These are phyloP conservation scores for Teunomyces panamensis DNA, from an alignment of 805 yeast species.

Conservation along the genomic window DNA sequence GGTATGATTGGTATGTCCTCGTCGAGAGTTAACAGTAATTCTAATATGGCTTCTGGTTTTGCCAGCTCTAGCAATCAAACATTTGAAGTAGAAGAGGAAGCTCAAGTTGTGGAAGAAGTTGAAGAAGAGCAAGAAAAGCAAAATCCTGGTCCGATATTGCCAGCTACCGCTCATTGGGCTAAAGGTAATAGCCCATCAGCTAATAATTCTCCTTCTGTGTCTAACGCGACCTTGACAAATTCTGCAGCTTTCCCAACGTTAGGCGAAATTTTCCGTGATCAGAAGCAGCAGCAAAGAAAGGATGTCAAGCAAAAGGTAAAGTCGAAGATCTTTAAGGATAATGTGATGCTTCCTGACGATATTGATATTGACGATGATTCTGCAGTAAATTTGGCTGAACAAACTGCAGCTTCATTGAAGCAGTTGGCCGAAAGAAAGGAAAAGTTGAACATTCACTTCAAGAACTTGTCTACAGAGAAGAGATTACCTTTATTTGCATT, in stretches of 20 bases:
- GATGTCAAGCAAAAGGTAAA: constrained; percentile 29
- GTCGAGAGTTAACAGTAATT: constrained; percentile 14
- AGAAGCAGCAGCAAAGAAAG: constrained; percentile 28
- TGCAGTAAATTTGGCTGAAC: constrained; percentile 48
- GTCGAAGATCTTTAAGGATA: constrained; percentile 28
- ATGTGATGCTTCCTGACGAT: constrained; percentile 43
- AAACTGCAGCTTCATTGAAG: constrained; percentile 42
- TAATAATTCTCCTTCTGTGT: constrained; percentile 37
- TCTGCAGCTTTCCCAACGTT: constrained; percentile 59
- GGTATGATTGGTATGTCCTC: constrained; percentile 37
- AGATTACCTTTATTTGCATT: constrained; percentile 51
- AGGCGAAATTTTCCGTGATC: constrained; percentile 44
- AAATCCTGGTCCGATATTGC: constrained; percentile 47
- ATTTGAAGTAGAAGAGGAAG: constrained; percentile 9
- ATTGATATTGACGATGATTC: constrained; percentile 45
- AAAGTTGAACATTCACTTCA: constrained; percentile 38
- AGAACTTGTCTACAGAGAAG: constrained; percentile 21
- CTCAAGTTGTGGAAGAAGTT: constrained; percentile 1
- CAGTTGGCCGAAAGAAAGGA: constrained; percentile 34
- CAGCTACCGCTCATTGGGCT: constrained; percentile 71
- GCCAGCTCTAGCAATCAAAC: constrained; percentile 7
- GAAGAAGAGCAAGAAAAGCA: neutral
- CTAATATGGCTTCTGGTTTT: constrained; percentile 1
- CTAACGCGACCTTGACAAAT: constrained; percentile 39
- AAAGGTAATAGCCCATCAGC: constrained; percentile 23